Evolutionary conservation across 148 eudicot genomes (phyloP), one percentile per base, ranked within the genome.

Genomic region (Chenopodium berlandieri): DNA sequence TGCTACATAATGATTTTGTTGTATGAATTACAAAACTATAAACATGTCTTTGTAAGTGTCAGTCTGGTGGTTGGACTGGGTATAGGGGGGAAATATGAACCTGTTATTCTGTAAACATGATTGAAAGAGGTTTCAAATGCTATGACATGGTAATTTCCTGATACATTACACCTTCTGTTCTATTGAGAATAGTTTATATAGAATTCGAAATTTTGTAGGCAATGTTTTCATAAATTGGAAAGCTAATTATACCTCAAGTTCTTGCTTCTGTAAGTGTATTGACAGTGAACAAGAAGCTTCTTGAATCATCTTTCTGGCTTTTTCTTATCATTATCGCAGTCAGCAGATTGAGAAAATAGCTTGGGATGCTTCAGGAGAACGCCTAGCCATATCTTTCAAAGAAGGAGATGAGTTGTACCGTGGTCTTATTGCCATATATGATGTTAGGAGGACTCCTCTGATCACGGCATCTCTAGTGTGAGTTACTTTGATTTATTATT

Each of bases 361-460:
- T 58, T 96, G 99, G 99, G 99, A 96, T 87, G 95, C 88, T 89
- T 94, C 98, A 48, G 99, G 99, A 79, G 99, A 96, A 87, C 92
- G 99, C 73, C 83, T 96, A 77, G 98, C 98, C 62, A 37, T 96
- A 44, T 92, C 99, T 22, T 96, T 87, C 71, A 92, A 86, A 90
- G 95, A 90, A 73, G 99, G 97, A 56, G 93, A 91, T 81, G 98
- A 94, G 67, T 78, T 86, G 81, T 96, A 92, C 90, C 86, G 85
- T 83, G 98, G 99, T 78, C 98, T 96, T 75, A 82, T 96, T 78
- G 99, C 98, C 73, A 73, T 96, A 77, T 96, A 90, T 83, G 98
- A 96, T 85, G 91, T 96, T 74, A 92, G 86, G 78, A 91, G 95
- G 84, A 84, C 91, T 86, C 94, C 97, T 74, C 82, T 96, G 78